Base-by-base conservation (phyloP, 1,284 basidiomycete species). In the Somion occarium region DNA sequence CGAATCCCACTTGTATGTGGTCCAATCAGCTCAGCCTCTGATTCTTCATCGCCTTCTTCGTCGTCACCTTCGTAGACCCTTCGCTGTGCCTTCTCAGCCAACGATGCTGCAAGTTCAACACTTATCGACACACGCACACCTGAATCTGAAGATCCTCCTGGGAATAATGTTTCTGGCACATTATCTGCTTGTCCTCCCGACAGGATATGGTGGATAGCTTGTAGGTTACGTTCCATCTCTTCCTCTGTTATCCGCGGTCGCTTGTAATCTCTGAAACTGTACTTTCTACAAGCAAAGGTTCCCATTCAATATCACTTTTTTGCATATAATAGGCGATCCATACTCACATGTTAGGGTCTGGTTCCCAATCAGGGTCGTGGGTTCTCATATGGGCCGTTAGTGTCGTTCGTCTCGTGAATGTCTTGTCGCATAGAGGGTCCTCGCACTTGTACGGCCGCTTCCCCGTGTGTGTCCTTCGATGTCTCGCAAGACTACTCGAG, bases 401-500 rank as follows among this genome's bases (percentile, higher is more conserved):
- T 26, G 88, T 89, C 46, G 88, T 89, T 52, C 88, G 75, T 52
- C 89, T 78, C 23, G 90, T 91, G 66, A 92, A 92, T 3, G 86
- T 89, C 74, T 90, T 91, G 56, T 88, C 85, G 67, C 89, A 92
- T 48, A 78, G 76, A 7, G 83, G 79, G 58, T 88, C 82, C 65
- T 88, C 82, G 63, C 88, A 90, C 62, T 88, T 86, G 62, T 90
- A 91, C 19, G 88, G 88, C 44, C 88, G 76, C 64, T 88, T 88
- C 22, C 88, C 88, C 1, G 88, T 90, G 61, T 94, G 91, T 7
- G 88, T 92, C 56, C 91, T 80, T 46, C 92, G 82, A 73, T 94
- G 91, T 60, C 92, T 82, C 46, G 91, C 90, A 53, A 94, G 76
- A 68, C 88, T 91, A 64, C 88, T 91, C 18, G 90, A 92, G 67